These are phyloP conservation scores for Dipteronia dyeriana DNA, from an alignment of 345 rosid genomes.

Conservation along the genomic window DNA sequence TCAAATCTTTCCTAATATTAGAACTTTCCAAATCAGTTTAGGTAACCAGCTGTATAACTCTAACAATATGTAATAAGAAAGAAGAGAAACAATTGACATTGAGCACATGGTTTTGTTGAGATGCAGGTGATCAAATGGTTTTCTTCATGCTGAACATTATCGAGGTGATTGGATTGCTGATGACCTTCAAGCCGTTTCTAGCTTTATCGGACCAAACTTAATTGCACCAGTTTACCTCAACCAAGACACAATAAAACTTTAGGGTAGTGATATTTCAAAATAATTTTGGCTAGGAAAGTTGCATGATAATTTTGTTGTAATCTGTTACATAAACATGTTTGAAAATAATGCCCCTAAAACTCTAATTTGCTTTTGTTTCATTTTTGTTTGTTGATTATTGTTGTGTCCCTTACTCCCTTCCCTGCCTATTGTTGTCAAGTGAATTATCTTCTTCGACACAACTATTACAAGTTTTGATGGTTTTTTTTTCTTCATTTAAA, in stretches of 20 bases:
- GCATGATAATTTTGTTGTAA: background rate
- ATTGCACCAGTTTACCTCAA: background rate
- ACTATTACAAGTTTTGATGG: too few relatives aligned
- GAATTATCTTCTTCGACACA: too few relatives aligned
- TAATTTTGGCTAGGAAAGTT: background rate
- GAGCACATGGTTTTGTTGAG: background rate
- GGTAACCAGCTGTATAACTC: too few relatives aligned
- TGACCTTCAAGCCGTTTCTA: slow-evolving; percentile 55
- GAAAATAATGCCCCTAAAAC: background rate
- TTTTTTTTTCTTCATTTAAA: too few relatives aligned
- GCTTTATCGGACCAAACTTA: slow-evolving; percentile 19
- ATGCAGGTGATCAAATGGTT: slow-evolving; percentile 46
- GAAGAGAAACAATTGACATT: background rate
- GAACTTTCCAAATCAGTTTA: too few relatives aligned
- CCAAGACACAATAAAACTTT: background rate
- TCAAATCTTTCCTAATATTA: too few relatives aligned
- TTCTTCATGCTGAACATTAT: slow-evolving; percentile 46
- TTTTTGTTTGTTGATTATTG: too few relatives aligned
- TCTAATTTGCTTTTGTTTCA: background rate
- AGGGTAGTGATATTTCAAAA: background rate
- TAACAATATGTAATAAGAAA: too few relatives aligned
- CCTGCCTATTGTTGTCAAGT: too few relatives aligned
- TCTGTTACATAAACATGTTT: background rate
- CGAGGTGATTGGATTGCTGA: slow-evolving; percentile 48
- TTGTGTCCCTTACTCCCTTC: too few relatives aligned